Conservation (phyloP, 306 rosid species). For the Rosa lucieae region DNA sequence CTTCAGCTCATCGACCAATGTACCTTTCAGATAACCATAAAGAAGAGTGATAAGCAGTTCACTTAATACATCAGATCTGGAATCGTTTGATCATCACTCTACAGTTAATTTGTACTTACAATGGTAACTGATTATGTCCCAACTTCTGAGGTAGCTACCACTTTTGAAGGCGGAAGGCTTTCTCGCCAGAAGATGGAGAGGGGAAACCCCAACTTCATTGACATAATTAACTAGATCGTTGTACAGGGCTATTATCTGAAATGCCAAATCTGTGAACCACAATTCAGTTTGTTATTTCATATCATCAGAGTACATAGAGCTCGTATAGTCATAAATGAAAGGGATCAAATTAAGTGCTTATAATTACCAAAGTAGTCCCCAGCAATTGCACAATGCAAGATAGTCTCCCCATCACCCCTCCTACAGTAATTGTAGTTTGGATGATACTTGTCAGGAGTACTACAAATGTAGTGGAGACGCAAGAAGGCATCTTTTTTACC, state of each 20-base stretch:
- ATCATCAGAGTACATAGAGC: neutral
- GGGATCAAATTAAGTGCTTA: neutral
- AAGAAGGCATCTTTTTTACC: conserved; percentile 48
- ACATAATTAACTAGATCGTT: conserved; percentile 19
- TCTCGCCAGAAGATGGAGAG: conserved; percentile 56
- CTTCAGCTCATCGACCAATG: conserved; percentile 21
- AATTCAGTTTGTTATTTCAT: neutral
- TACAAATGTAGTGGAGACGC: conserved; percentile 22
- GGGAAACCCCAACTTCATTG: conserved; percentile 39
- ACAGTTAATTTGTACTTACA: conserved; percentile 20
- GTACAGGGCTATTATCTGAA: conserved; percentile 48
- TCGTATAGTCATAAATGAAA: too few relatives aligned
- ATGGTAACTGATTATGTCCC: conserved; percentile 30
- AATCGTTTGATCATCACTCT: neutral
- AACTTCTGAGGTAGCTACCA: conserved; percentile 41
- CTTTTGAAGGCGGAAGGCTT: conserved; percentile 59
- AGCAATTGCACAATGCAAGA: conserved; percentile 50
- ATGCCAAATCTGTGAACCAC: conserved; percentile 52
- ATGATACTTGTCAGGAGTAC: neutral
- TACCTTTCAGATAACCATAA: neutral
- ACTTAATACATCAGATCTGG: neutral
- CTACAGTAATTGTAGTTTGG: conserved; percentile 12
- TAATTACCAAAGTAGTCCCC: conserved; percentile 31
- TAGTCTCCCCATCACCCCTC: conserved; percentile 43
- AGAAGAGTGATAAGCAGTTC: neutral